Evolutionary conservation across 2,329 filamentous ascomycete genomes (phyloP).

Genomic region (Penicillium thymicola): DNA sequence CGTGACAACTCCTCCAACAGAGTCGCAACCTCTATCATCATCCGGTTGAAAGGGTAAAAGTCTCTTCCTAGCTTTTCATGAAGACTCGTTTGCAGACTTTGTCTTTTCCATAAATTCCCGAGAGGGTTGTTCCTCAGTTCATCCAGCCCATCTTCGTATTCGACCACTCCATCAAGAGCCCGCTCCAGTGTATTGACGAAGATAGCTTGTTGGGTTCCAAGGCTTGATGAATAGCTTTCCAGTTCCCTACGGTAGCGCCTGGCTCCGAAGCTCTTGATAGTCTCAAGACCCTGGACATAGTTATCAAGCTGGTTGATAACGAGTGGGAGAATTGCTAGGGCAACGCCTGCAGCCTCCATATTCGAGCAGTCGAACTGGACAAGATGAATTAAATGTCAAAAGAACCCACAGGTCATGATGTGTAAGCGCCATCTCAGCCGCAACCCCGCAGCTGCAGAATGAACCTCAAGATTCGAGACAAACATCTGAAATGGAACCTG

Average conservation of each 20-base stretch:
- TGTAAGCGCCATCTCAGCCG: neutral
- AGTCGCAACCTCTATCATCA: neutral
- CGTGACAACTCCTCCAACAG: neutral
- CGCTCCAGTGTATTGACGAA: constrained; percentile 12
- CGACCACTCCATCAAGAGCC: constrained; percentile 5
- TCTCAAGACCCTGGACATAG: constrained; percentile 41
- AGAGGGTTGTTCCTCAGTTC: neutral
- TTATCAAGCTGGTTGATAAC: constrained; percentile 33
- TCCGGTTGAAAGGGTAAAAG: neutral
- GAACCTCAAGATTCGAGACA: neutral
- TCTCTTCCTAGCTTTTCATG: neutral
- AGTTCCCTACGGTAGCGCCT: constrained; percentile 9
- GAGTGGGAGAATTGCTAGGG: constrained; percentile 39
- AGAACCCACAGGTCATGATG: neutral
- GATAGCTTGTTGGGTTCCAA: constrained; percentile 10
- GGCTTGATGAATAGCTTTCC: constrained; percentile 1
- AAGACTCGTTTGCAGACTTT: neutral
- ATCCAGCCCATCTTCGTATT: constrained; percentile 7
- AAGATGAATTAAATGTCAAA: neutral
- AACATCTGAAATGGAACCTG: too few relatives aligned
- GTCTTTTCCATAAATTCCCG: neutral
- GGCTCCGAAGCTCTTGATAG: constrained; percentile 32
- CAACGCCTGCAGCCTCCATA: constrained; percentile 23
- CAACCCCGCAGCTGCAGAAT: neutral
- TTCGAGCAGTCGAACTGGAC: neutral